A percentile compares a stretch with the other conserved stretches of the same genome.
phyloP scores from a whole-genome alignment of 345 rosid genomes.

The Citrus cavaleriei region DNA sequence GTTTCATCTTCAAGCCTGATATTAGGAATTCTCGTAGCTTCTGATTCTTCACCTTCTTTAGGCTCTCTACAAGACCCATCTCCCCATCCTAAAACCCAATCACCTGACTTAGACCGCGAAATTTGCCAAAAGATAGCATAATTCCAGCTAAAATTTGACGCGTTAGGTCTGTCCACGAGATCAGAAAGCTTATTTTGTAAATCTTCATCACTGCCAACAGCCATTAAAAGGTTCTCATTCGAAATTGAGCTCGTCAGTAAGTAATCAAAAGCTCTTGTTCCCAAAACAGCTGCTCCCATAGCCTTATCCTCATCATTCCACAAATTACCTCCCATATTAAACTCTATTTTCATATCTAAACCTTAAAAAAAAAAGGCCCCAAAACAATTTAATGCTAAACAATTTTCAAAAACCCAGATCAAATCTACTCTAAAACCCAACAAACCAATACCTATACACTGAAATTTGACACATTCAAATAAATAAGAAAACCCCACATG shows the following conservation, averaged over 20 bases:
- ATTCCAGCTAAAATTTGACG: slow-evolving; percentile 90
- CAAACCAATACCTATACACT: background rate
- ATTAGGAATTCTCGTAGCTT: slow-evolving; percentile 29
- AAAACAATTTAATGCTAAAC: slow-evolving; percentile 2
- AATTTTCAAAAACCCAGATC: slow-evolving; percentile 12
- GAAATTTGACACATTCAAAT: slow-evolving; percentile 21
- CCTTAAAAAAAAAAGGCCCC: background rate
- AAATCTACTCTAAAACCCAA: slow-evolving; percentile 18
- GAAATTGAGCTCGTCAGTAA: slow-evolving; percentile 61
- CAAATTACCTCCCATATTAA: slow-evolving; percentile 47
- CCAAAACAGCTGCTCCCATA: slow-evolving; percentile 65
- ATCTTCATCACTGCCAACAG: slow-evolving; percentile 63
- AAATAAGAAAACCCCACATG: slow-evolving; percentile 11
- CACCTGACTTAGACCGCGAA: slow-evolving; percentile 79
- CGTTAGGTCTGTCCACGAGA: slow-evolving; percentile 77
- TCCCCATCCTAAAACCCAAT: slow-evolving; percentile 95
- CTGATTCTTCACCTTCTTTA: slow-evolving; percentile 67
- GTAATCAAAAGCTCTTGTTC: slow-evolving; percentile 71
- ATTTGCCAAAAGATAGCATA: slow-evolving; percentile 96
- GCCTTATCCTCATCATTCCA: slow-evolving; percentile 87
- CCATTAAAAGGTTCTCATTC: slow-evolving; percentile 56
- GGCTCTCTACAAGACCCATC: slow-evolving; percentile 97
- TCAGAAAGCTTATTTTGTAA: slow-evolving; percentile 84
- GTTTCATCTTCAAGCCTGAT: slow-evolving; percentile 48
- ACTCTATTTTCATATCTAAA: slow-evolving; percentile 47